Evolutionary conservation across 2,329 filamentous ascomycete species (phyloP).

Genomic region (Aureobasidium leucospermi): DNA sequence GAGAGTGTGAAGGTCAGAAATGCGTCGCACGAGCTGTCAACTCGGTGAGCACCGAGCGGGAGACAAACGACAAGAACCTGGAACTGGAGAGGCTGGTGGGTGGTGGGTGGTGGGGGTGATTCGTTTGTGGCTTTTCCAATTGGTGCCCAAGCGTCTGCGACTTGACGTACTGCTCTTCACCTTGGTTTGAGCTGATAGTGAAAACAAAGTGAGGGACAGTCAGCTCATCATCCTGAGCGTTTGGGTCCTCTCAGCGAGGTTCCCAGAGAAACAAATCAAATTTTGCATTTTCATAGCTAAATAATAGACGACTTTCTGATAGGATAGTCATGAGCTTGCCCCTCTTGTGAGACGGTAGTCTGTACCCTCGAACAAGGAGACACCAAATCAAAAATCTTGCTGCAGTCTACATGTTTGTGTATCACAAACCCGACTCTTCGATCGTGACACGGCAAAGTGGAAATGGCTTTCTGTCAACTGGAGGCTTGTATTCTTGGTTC

Average conservation of each 20-base stretch:
- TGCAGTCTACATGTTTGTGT: too few species aligned
- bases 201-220: neutral
- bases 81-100: slow-evolving; percentile 9
- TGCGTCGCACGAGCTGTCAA: neutral
- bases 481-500: slow-evolving; percentile 8
- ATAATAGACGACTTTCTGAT: too few species aligned
- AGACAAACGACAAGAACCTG: neutral
- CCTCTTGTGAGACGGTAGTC: too few species aligned
- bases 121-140: slow-evolving; percentile 8
- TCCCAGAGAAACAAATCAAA: neutral
- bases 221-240: neutral
- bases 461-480: neutral
- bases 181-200: neutral
- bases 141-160: slow-evolving; percentile 12
- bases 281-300: neutral
- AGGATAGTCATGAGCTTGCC: neutral
- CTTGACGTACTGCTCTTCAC: slow-evolving; percentile 10
- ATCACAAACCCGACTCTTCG: neutral
- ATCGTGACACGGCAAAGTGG: too few species aligned
- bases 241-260: neutral
- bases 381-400: too few species aligned
- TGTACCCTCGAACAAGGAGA: too few species aligned
- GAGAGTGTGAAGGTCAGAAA: neutral
- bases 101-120: slow-evolving; percentile 10
- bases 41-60: neutral